Conservation (phyloP, 331 rosid genomes). For the Erythrophleum ivorense region DNA sequence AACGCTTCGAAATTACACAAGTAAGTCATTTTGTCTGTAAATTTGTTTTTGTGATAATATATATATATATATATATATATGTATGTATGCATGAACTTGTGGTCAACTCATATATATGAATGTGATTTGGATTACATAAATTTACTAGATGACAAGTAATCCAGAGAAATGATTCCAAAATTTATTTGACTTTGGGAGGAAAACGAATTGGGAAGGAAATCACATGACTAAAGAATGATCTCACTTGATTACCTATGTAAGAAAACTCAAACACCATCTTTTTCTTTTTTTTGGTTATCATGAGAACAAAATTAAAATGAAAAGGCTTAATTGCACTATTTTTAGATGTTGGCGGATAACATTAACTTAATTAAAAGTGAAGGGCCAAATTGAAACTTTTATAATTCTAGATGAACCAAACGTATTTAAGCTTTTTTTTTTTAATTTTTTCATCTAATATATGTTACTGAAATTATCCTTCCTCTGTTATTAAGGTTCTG, state of each 20-base stretch:
- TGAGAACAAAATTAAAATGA: not conserved
- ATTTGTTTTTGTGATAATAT: not conserved
- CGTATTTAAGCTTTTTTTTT: not conserved
- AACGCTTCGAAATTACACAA: not conserved
- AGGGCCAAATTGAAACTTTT: not conserved
- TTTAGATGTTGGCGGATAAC: not conserved
- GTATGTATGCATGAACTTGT: conserved; percentile 48
- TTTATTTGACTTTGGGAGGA: not conserved
- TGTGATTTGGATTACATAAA: not conserved
- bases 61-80: conserved; percentile 49
- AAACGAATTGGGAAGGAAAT: not conserved
- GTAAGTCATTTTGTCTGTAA: not conserved
- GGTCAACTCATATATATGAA: not conserved
- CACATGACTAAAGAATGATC: not conserved
- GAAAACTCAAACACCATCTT: not conserved
- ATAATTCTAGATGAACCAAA: not conserved
- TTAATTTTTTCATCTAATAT: not conserved
- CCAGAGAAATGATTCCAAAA: not conserved
- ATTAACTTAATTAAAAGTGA: not conserved
- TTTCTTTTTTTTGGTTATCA: not conserved
- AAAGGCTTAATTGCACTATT: not conserved
- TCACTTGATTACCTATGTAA: not conserved
- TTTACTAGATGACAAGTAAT: not conserved
- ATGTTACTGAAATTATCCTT: not conserved
- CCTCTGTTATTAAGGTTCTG: conserved; percentile 58